Percentiles rank a stretch among this genome's conserved stretches.
Evolutionary conservation across 495 filamentous ascomycete genomes (phyloP).

Genomic region (Rhypophila decipiens): DNA sequence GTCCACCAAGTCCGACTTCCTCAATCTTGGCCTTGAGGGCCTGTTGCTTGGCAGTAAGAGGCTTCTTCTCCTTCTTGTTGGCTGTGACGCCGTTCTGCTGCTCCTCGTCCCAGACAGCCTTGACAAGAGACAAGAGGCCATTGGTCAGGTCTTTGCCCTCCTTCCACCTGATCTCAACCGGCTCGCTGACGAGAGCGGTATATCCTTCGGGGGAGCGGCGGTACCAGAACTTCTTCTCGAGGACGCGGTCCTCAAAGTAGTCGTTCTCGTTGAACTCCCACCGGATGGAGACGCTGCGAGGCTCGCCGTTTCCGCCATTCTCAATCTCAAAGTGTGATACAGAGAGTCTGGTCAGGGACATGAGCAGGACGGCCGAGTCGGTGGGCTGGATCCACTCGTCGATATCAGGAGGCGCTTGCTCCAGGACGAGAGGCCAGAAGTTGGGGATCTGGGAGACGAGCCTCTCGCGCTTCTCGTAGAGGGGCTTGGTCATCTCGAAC

Average conservation of each 20-base stretch:
- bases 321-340: constrained; percentile 73
- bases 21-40: constrained; percentile 32
- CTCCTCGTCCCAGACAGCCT: constrained; percentile 62
- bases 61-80: constrained; percentile 23
- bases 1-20: constrained; percentile 46
- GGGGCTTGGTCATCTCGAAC: constrained; percentile 42
- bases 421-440: constrained; percentile 87
- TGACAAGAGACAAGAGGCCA: constrained; percentile 67
- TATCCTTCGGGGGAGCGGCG: constrained; percentile 59
- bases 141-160: constrained; percentile 72
- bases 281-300: constrained; percentile 55
- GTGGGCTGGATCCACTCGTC: constrained; percentile 76
- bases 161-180: constrained; percentile 86
- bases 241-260: constrained; percentile 62
- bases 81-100: constrained; percentile 21
- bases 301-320: constrained; percentile 50
- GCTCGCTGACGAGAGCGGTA: constrained; percentile 72
- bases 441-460: constrained; percentile 61
- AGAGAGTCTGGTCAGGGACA: constrained; percentile 53
- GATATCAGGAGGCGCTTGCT: constrained; percentile 73
- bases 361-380: constrained; percentile 62
- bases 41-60: constrained; percentile 33
- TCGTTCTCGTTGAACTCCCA: constrained; percentile 64
- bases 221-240: constrained; percentile 89
- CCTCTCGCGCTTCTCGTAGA: constrained; percentile 67